phyloP scores from a whole-genome alignment of 495 filamentous ascomycete genomes.

The Aspergillus sclerotioniger region DNA sequence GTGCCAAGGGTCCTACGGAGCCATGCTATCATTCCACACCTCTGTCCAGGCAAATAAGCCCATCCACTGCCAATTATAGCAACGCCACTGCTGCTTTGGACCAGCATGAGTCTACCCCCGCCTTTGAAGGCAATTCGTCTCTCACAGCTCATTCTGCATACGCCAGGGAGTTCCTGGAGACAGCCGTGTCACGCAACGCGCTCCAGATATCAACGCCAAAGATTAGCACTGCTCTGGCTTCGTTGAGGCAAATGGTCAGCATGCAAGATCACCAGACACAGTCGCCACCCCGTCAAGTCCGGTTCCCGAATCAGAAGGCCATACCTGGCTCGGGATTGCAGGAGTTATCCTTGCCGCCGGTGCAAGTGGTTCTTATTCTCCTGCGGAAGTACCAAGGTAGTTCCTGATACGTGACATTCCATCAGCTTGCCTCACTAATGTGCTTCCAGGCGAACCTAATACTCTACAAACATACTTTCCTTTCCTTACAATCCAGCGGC shows the following conservation, averaged over 20 bases:
- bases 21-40: slow-evolving; percentile 21
- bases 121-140: slow-evolving; percentile 61
- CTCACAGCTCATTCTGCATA: slow-evolving; percentile 61
- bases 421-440: slow-evolving; percentile 1
- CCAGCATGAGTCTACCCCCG: slow-evolving; percentile 40
- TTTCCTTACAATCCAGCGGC: slow-evolving; percentile 49
- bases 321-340: slow-evolving; percentile 39
- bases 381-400: slow-evolving; percentile 51
- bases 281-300: slow-evolving; percentile 37
- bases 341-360: slow-evolving; percentile 56
- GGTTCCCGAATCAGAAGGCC: slow-evolving; percentile 42
- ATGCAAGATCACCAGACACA: slow-evolving; percentile 44
- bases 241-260: slow-evolving; percentile 55
- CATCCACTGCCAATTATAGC: slow-evolving; percentile 22
- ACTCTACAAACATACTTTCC: slow-evolving; percentile 34
- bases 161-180: slow-evolving; percentile 60
- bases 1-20: slow-evolving; percentile 7
- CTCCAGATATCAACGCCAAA: slow-evolving; percentile 48
- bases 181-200: slow-evolving; percentile 54
- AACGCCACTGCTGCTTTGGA: slow-evolving; percentile 29
- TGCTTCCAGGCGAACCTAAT: slow-evolving; percentile 22
- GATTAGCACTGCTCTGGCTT: slow-evolving; percentile 55
- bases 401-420: background rate
- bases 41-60: slow-evolving; percentile 18
- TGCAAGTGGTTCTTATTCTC: slow-evolving; percentile 47